Evolutionary conservation across 2,329 filamentous ascomycete species (phyloP).

Genomic region (Phialemonium atrogriseum): DNA sequence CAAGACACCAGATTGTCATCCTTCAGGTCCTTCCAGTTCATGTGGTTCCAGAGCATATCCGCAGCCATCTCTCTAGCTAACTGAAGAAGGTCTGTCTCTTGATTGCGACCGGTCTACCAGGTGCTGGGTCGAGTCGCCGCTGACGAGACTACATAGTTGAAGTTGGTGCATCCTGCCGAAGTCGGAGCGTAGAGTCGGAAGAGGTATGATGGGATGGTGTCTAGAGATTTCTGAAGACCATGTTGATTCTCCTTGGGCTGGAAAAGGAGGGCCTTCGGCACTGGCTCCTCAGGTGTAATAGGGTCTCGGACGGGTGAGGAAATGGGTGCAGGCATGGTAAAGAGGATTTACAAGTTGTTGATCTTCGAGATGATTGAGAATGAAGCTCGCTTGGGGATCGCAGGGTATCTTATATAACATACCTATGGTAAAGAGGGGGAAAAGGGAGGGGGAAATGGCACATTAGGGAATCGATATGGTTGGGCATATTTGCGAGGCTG

Average conservation of each 20-base stretch:
- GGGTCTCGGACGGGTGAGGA: too few relatives aligned
- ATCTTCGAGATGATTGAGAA: too few relatives aligned
- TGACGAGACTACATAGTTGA: not conserved
- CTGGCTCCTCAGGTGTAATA: too few relatives aligned
- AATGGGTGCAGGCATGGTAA: too few relatives aligned
- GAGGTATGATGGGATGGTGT: not conserved
- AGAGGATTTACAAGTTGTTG: too few relatives aligned
- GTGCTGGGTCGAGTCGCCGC: not conserved
- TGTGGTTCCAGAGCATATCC: not conserved
- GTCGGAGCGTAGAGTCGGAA: not conserved
- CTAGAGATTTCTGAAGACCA: not conserved
- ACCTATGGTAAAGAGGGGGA: too few relatives aligned
- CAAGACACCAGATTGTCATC: constrained; percentile 2
- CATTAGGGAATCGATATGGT: too few relatives aligned
- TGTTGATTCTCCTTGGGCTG: not conserved
- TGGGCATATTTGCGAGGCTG: too few relatives aligned
- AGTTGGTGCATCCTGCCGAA: not conserved
- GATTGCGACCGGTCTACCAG: too few relatives aligned
- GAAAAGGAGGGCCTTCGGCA: not conserved
- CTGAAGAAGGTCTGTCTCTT: not conserved
- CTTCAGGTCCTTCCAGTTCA: not conserved
- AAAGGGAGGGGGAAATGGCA: too few relatives aligned
- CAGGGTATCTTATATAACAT: too few relatives aligned
- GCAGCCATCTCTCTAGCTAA: not conserved
- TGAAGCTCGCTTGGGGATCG: too few relatives aligned